Base-by-base conservation (phyloP, 2,329 filamentous ascomycete genomes). In the Plenodomus biglobosus region DNA sequence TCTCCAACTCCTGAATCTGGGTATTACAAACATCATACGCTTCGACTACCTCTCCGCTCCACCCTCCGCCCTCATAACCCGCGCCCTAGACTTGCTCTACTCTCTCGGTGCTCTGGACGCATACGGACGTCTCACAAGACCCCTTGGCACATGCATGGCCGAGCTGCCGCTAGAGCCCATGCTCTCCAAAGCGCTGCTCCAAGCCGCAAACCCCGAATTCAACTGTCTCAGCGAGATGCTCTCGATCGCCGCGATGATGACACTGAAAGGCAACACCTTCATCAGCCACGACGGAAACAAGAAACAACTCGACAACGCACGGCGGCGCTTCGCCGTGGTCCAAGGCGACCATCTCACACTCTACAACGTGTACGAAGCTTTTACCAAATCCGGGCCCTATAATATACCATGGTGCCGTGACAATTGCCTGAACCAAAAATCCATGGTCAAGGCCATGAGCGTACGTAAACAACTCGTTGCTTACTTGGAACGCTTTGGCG, bases 291-390 rank as follows among this genome's bases (percentile, higher is more conserved):
- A 92, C 19, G 87, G 84, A 32, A 86, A 89, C 57, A 88, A 87
- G 63, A 91, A 87, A 62, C 78, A 80, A 42, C 83, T 87, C 68
- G 90, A 96, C 65, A 85, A 80, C 17, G 83, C 85, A 21, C 80
- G 88, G 39, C 81, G 89, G 40, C 89, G 87, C 63, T 97, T 97
- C 65, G 90, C 92, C 0, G 92, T 86, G 6, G 90, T 95, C 52
- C 92, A 97, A 75, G 94, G 94, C 1, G 94, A 99, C 62, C 92
- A 97, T 62, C 74, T 97, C 19, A 96, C 92, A 1, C 81, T 96
- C 10, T 80, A 96, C 35, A 97, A 99, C 62, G 88, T 92, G n/a
- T 97, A 94, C 66, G 87, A 92, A 65, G 84, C 90, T 0, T 97
- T 97, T 65, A 78, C 92, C 41, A 89, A 86, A 1, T 88, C 85